A percentile compares a stretch with the other conserved stretches of the same genome.
These are phyloP conservation scores for Wallacemonas sp. DNA, from an alignment of 208 protist genomes.

Conservation along the genomic window DNA sequence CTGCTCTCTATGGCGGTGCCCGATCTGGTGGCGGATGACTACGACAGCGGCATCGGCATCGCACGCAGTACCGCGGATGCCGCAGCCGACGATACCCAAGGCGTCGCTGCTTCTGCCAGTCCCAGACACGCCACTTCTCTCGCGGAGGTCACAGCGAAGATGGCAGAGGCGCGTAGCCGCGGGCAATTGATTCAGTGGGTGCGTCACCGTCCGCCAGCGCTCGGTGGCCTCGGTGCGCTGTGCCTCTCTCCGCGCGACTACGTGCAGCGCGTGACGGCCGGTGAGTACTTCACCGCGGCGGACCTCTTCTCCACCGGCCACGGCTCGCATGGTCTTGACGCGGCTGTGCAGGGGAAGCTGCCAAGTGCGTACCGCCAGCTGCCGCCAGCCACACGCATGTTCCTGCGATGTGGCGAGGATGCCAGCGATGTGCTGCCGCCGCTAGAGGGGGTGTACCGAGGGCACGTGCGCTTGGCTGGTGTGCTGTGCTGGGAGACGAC, in stretches of 20 bases:
- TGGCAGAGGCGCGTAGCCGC: background rate
- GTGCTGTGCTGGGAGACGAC: conserved; percentile 30
- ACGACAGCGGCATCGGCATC: background rate
- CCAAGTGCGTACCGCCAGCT: conserved; percentile 4
- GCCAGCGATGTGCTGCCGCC: conserved; percentile 31
- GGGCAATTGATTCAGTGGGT: background rate
- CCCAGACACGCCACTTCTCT: background rate
- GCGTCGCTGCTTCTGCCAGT: background rate
- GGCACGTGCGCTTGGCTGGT: conserved; percentile 26
- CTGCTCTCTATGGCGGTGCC: conserved; percentile 1
- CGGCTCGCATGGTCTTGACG: background rate
- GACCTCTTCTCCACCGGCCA: conserved; percentile 21
- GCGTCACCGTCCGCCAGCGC: conserved; percentile 1
- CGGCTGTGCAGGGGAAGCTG: background rate
- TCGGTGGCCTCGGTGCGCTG: conserved; percentile 10
- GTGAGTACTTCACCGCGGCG: conserved; percentile 32
- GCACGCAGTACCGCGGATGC: background rate
- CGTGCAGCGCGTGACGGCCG: conserved; percentile 17
- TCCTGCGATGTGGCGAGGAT: conserved; percentile 35
- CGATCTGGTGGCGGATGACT: background rate
- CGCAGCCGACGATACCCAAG: background rate
- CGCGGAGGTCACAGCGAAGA: background rate
- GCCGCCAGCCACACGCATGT: conserved; percentile 18
- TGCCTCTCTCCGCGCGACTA: conserved; percentile 25
- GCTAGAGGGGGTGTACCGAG: conserved; percentile 23